Evolutionary conservation across 768 basidiomycete genomes (phyloP).

Genomic region (Lactarius psammicola): DNA sequence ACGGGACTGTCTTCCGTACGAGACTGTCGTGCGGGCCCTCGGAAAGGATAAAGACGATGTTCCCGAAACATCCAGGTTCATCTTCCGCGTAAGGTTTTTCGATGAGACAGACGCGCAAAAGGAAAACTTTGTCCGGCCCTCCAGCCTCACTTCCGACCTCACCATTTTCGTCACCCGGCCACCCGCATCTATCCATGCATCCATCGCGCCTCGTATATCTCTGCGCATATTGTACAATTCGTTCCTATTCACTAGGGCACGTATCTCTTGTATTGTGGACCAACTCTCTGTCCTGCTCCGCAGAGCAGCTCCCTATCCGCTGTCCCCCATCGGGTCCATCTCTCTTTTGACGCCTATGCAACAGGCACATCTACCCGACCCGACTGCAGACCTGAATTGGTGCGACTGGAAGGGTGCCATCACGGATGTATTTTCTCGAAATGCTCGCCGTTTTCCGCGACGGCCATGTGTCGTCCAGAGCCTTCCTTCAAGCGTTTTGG

Average conservation of each 20-base stretch:
- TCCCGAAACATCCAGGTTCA: slow-evolving; percentile 50
- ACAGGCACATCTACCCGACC: slow-evolving; percentile 70
- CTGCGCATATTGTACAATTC: slow-evolving; percentile 93
- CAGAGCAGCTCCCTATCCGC: slow-evolving; percentile 64
- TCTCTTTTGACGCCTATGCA: slow-evolving; percentile 76
- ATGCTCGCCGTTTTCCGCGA: slow-evolving; percentile 78
- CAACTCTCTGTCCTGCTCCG: slow-evolving; percentile 80
- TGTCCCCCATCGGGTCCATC: slow-evolving; percentile 71
- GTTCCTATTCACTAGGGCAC: slow-evolving; percentile 76
- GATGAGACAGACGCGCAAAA: slow-evolving; percentile 80
- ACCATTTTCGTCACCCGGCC: slow-evolving; percentile 85
- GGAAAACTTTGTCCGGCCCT: slow-evolving; percentile 73
- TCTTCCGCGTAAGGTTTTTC: slow-evolving; percentile 96
- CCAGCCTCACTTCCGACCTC: slow-evolving; percentile 86
- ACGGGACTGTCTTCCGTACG: slow-evolving; percentile 77
- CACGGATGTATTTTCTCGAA: slow-evolving; percentile 88
- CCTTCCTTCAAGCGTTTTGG: slow-evolving; percentile 42
- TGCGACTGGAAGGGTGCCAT: slow-evolving; percentile 97
- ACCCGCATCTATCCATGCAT: slow-evolving; percentile 61
- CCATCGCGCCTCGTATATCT: slow-evolving; percentile 71
- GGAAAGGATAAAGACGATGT: slow-evolving; percentile 62
- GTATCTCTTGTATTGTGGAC: slow-evolving; percentile 78
- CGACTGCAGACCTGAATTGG: slow-evolving; percentile 89
- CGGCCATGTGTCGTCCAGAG: slow-evolving; percentile 88
- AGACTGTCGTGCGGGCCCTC: slow-evolving; percentile 66